Base-by-base conservation (phyloP, 768 basidiomycete genomes). In the Mycena venus region DNA sequence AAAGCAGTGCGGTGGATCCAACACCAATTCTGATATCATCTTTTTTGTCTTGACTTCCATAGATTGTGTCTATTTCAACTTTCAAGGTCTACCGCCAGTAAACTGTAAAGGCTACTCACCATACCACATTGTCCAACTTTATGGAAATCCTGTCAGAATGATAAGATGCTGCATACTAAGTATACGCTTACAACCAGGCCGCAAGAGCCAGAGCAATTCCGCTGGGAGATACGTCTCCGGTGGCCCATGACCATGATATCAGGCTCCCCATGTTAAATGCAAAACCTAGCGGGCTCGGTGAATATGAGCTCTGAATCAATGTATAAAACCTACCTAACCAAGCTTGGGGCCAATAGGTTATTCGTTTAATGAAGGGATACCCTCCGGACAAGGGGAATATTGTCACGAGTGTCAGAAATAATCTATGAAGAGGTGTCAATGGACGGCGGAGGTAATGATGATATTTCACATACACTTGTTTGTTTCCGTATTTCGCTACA, bases 291-390 rank as follows among this genome's bases (percentile, higher is more conserved):
- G 11, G n/a, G n/a, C n/a, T n/a, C n/a, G n/a, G n/a, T n/a, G n/a
- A n/a, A n/a, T n/a, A n/a, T n/a, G n/a, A n/a, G n/a, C n/a, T n/a
- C n/a, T n/a, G n/a, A n/a, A n/a, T n/a, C n/a, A n/a, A n/a, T n/a
- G n/a, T n/a, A n/a, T n/a, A n/a, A n/a, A n/a, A n/a, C n/a, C n/a
- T n/a, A 66, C 76, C 72, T 9, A 82, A 70, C 80, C 79, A 81
- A 0, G 79, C 79, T 58, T 82, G 81, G 1, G 81, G 80, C 79
- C 79, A 82, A 51, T 81, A 74, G 0, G 80, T 79, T n/a, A 77
- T 44, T 3, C 81, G 65, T 66, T 82, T 82, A 75, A 81, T 82
- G 56, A 82, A 68, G 3, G 81, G 81, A 47, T 82, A 82, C 21
- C 80, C 29, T 6, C 66, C 70, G 29, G 68, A 55, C 2, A 78